phyloP scores from a whole-genome alignment of 2,329 filamentous ascomycete species.

The Colletotrichum liaoningense region DNA sequence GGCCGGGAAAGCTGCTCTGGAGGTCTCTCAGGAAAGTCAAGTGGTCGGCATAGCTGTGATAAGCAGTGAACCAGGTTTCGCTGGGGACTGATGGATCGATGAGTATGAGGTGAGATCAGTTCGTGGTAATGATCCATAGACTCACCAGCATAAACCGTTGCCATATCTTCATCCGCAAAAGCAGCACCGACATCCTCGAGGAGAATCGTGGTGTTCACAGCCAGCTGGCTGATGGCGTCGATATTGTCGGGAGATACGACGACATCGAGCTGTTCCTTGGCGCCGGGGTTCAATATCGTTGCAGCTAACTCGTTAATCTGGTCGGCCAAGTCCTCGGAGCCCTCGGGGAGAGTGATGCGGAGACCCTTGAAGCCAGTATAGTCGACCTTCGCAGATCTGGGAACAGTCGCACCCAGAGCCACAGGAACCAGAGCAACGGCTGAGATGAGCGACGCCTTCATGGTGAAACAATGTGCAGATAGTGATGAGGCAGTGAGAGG shows the following conservation, averaged over 20 bases:
- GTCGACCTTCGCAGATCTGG: constrained; percentile 21
- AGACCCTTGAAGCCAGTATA: constrained; percentile 35
- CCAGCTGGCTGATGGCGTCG: constrained; percentile 42
- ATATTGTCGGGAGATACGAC: constrained; percentile 45
- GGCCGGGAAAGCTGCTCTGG: constrained; percentile 50
- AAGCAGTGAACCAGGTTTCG: constrained; percentile 62
- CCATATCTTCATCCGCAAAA: constrained; percentile 42
- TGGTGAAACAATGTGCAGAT: background rate
- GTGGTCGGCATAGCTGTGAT: constrained; percentile 65
- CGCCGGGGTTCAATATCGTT: constrained; percentile 7
- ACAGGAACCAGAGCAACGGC: constrained; percentile 1
- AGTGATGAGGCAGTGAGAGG: background rate
- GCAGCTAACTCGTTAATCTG: constrained; percentile 30
- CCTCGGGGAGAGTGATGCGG: constrained; percentile 23
- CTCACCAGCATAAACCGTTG: constrained; percentile 28
- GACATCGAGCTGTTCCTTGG: constrained; percentile 42
- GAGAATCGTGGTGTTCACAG: constrained; percentile 44
- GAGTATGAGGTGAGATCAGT: background rate
- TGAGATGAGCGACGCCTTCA: constrained; percentile 25
- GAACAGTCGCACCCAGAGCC: constrained; percentile 8
- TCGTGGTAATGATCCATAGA: background rate
- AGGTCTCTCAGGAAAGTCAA: constrained; percentile 59
- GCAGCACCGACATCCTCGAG: constrained; percentile 45
- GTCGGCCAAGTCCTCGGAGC: constrained; percentile 1
- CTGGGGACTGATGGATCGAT: background rate